Conservation (phyloP, 441 rosid genomes). For the Eutrema salsugineum region DNA sequence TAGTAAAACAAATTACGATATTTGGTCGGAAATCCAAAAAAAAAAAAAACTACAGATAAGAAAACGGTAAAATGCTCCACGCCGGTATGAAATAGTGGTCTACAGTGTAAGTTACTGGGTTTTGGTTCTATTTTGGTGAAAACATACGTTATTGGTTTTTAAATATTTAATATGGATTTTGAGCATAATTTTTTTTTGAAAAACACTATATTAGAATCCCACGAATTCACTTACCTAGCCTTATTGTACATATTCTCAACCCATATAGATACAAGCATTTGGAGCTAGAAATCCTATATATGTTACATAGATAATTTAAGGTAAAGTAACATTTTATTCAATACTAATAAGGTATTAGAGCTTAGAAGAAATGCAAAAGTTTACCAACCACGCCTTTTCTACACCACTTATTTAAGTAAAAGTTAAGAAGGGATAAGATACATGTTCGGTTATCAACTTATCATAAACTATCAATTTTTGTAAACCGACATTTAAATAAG, state of each 20-base stretch:
- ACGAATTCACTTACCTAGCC: not conserved
- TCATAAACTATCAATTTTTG: not conserved
- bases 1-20: too few relatives aligned
- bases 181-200: not conserved
- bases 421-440: not conserved
- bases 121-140: too few relatives aligned
- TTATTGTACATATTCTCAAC: not conserved
- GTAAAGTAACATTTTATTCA: not conserved
- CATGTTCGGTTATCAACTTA: not conserved
- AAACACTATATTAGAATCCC: not conserved
- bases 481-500: not conserved
- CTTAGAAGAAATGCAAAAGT: not conserved
- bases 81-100: too few relatives aligned
- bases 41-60: too few relatives aligned
- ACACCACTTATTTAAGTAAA: not conserved
- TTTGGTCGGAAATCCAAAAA: too few relatives aligned
- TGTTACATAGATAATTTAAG: not conserved
- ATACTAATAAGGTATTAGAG: not conserved
- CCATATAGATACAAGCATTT: not conserved
- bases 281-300: not conserved
- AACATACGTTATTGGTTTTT: too few relatives aligned
- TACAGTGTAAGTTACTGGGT: too few relatives aligned
- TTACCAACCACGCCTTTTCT: not conserved
- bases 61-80: too few relatives aligned
- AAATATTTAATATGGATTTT: too few relatives aligned